Base-by-base conservation (phyloP, 495 filamentous ascomycete genomes). In the Aspergillus hancockii region DNA sequence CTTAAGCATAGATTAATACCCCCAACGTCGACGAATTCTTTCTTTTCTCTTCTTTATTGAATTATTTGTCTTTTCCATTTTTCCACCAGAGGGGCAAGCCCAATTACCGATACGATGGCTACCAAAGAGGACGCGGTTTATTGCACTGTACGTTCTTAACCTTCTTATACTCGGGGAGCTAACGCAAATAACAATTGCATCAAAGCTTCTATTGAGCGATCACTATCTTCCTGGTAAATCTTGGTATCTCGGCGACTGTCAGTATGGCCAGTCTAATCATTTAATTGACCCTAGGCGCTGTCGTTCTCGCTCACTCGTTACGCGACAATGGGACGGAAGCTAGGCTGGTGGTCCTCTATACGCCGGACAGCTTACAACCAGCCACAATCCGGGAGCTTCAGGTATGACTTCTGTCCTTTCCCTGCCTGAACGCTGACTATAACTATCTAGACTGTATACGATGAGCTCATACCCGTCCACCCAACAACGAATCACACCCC, bases 251-350 rank as follows among this genome's bases (percentile, higher is more conserved):
- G 38, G 12, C n/a, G 14, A 34, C 19, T 59, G 41, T 47, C 19
- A 47, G 9, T 22, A 21, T 47, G 43, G 21, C 13, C n/a, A n/a
- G 53, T 56, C 63, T 61, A 63, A 62, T 51, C 23, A 59, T 18
- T 59, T 60, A 58, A 64, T 54, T 72, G 69, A 60, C 68, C 64
- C 21, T 40, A 93, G 92, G 94, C 71, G 93, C 93, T 57, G 85
- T 93, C 58, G 93, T 99, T 32, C 84, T 99, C 59, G 93, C 91
- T 55, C 92, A 97, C 78, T 97, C 94, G 36, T 78, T 99, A 52
- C 90, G 90, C 74, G 95, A 98, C 88, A 89, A 86, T 66, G 90
- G 91, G 53, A 91, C 94, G 28, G 86, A 75, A 55, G 94, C 91
- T 77, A 93, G 89, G 76, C 81, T 99, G 61, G 91, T 90, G 50